Evolutionary conservation across 2,329 filamentous ascomycete genomes (phyloP).

Genomic region (Penicillium vulpinum): DNA sequence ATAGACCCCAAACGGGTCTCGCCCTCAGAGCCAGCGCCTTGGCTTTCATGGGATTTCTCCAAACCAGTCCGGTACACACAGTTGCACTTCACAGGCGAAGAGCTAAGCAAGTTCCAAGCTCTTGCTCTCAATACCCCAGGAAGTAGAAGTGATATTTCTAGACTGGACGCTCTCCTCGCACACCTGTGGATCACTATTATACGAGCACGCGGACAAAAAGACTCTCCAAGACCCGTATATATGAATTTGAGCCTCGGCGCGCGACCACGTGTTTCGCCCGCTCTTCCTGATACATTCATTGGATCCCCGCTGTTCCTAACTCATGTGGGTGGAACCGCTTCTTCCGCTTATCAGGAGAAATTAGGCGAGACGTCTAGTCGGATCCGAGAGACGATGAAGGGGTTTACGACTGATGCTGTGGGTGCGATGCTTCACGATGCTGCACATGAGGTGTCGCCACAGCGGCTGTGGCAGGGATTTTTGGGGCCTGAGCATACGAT

Average conservation of each 20-base stretch:
- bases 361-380: slow-evolving; percentile 11
- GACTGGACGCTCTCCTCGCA: slow-evolving; percentile 4
- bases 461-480: slow-evolving; percentile 52
- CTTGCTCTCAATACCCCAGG: not conserved
- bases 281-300: slow-evolving; percentile 44
- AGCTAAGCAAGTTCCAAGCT: not conserved
- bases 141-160: slow-evolving; percentile 1
- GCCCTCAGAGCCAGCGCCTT: slow-evolving; percentile 1
- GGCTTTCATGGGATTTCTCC: slow-evolving; percentile 4
- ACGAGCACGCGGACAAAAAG: not conserved
- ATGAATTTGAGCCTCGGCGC: slow-evolving; percentile 46
- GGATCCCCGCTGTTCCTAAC: slow-evolving; percentile 49
- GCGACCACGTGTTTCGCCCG: slow-evolving; percentile 41
- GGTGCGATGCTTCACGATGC: slow-evolving; percentile 46
- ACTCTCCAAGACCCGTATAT: not conserved
- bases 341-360: not conserved
- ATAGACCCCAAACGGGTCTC: not conserved
- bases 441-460: slow-evolving; percentile 47
- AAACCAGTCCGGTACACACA: not conserved
- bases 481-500: slow-evolving; percentile 45
- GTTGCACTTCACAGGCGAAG: not conserved
- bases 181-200: slow-evolving; percentile 1
- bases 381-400: slow-evolving; percentile 39
- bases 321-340: slow-evolving; percentile 31
- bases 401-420: slow-evolving; percentile 42